These are phyloP conservation scores for Cyberlindnera meyerae DNA, from an alignment of 805 yeast species.

Conservation along the genomic window DNA sequence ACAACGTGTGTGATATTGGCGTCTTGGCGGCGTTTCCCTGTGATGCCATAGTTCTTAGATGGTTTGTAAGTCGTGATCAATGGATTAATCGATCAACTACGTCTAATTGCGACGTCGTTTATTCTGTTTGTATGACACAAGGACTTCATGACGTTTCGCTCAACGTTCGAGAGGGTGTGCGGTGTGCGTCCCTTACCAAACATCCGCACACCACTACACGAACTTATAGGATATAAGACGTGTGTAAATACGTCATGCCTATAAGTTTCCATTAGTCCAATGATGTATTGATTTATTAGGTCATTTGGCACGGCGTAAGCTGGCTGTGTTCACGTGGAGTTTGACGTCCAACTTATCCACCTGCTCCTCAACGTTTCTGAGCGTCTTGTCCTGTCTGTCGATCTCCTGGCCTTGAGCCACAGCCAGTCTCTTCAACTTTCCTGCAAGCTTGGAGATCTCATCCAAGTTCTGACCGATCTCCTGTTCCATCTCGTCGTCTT, in stretches of 20 bases:
- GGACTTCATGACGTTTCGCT: too few species aligned
- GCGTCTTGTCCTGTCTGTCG: constrained; percentile 67
- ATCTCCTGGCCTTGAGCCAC: constrained; percentile 70
- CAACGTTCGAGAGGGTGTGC: background rate
- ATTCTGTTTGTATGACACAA: too few species aligned
- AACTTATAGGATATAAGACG: too few species aligned
- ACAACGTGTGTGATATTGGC: constrained; percentile 79
- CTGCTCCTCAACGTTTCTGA: constrained; percentile 73
- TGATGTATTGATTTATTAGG: background rate
- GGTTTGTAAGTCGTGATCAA: too few species aligned
- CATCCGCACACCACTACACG: constrained; percentile 2
- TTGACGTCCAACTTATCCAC: constrained; percentile 82
- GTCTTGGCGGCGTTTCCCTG: constrained; percentile 23
- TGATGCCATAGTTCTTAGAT: too few species aligned
- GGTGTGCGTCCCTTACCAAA: background rate
- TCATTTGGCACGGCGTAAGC: constrained; percentile 41
- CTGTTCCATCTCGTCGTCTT: constrained; percentile 88
- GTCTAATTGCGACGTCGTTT: too few species aligned
- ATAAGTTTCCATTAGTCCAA: too few species aligned
- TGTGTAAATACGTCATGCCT: too few species aligned
- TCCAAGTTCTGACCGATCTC: constrained; percentile 82
- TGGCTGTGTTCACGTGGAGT: constrained; percentile 70
- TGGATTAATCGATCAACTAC: too few species aligned
- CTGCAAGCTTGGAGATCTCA: constrained; percentile 64
- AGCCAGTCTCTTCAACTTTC: constrained; percentile 70